These are phyloP conservation scores for Teratosphaeria epicoccoides DNA, from an alignment of 2,329 filamentous ascomycete genomes.

Conservation along the genomic window DNA sequence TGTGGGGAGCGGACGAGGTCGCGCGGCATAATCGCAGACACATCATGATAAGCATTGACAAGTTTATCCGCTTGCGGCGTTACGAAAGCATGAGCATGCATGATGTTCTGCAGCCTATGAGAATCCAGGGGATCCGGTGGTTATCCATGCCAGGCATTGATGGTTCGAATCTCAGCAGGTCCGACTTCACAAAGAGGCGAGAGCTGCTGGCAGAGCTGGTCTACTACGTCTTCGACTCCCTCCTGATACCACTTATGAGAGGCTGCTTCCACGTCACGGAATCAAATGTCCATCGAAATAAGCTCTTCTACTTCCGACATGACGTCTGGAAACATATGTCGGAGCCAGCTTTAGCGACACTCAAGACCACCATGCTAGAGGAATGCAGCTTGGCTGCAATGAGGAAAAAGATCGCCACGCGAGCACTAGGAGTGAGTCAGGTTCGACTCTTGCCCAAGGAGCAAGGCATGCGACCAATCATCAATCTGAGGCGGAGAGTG, in stretches of 20 bases:
- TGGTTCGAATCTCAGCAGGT: conserved; percentile 50
- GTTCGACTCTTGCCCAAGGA: conserved; percentile 76
- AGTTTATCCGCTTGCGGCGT: conserved; percentile 64
- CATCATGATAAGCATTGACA: conserved; percentile 60
- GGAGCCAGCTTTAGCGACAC: conserved; percentile 55
- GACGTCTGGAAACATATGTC: conserved; percentile 76
- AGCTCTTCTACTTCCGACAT: conserved; percentile 87
- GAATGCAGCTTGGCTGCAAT: conserved; percentile 55
- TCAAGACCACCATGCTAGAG: conserved; percentile 69
- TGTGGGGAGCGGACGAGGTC: conserved; percentile 56
- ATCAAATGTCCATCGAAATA: conserved; percentile 66
- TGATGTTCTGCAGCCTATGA: conserved; percentile 63
- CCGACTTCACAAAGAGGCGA: conserved; percentile 63
- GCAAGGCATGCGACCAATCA: conserved; percentile 67
- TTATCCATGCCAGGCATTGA: conserved; percentile 46
- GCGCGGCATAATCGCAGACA: conserved; percentile 49
- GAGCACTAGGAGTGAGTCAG: conserved; percentile 64
- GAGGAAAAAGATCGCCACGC: conserved; percentile 46
- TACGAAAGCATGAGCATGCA: conserved; percentile 76
- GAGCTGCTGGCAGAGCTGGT: conserved; percentile 77
- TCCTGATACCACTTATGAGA: conserved; percentile 76
- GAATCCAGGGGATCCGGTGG: conserved; percentile 48
- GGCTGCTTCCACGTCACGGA: conserved; percentile 93
- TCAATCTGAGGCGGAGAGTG: conserved; percentile 64
- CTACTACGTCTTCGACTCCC: conserved; percentile 87